phyloP scores from a whole-genome alignment of 1,139 yeast genomes.

The Candida smagusa region DNA sequence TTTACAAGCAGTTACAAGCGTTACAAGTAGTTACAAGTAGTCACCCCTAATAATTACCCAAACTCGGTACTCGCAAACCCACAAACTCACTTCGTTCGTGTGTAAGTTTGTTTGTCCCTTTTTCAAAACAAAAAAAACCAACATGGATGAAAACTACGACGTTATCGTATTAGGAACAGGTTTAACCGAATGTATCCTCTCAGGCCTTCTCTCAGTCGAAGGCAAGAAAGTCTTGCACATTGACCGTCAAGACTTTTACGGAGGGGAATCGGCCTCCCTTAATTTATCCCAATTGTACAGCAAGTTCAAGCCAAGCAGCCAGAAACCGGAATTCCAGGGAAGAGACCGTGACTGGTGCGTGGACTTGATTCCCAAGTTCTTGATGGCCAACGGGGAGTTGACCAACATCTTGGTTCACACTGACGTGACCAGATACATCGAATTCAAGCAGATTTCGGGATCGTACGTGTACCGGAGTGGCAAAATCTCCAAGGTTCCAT shows the following conservation, averaged over 20 bases:
- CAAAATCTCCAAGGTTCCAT: conserved; percentile 90
- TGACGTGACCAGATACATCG: conserved; percentile 92
- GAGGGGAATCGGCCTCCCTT: conserved; percentile 74
- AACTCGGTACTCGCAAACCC: too few species aligned
- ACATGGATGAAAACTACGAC: conserved; percentile 95
- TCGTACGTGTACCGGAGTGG: conserved; percentile 92
- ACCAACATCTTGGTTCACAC: conserved; percentile 94
- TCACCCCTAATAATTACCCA: too few species aligned
- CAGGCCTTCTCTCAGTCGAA: conserved; percentile 92
- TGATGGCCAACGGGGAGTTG: conserved; percentile 97
- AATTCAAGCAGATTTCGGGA: conserved; percentile 93
- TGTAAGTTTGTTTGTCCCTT: too few species aligned
- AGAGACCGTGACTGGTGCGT: conserved; percentile 98
- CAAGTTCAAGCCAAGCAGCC: conserved; percentile 67
- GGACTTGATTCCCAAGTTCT: conserved; percentile 92
- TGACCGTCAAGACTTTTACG: conserved; percentile 95
- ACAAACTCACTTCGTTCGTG: too few species aligned
- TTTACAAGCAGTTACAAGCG: too few species aligned
- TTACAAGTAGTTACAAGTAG: too few species aligned
- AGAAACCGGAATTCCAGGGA: conserved; percentile 74
- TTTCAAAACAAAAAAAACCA: conserved; percentile 6
- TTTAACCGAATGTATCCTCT: conserved; percentile 90
- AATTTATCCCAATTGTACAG: conserved; percentile 60
- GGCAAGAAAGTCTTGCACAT: conserved; percentile 96
- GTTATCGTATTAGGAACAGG: conserved; percentile 81